Evolutionary conservation across 345 rosid genomes (phyloP).

Genomic region (Rhodomyrtus tomentosa): DNA sequence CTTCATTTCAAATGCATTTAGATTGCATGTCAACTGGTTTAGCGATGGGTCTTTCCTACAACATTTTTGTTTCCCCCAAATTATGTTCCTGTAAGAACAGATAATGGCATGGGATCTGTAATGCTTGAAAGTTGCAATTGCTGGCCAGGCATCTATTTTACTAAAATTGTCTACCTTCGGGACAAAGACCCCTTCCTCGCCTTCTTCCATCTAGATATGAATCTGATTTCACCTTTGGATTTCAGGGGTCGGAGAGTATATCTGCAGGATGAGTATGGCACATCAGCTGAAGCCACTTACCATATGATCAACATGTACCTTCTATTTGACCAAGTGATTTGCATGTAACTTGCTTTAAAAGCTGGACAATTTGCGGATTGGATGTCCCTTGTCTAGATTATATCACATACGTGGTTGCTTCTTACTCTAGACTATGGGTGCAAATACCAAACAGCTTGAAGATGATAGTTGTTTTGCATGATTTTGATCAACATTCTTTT

Average conservation of each 20-base stretch:
- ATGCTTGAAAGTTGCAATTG: not conserved
- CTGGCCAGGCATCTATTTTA: not conserved
- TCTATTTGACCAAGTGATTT: not conserved
- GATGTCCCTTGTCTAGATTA: not conserved
- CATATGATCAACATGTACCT: conserved; percentile 66
- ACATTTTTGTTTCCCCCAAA: not conserved
- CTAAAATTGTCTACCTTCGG: not conserved
- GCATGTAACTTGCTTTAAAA: not conserved
- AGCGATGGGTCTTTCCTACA: not conserved
- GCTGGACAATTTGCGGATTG: not conserved
- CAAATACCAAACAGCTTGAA: not conserved
- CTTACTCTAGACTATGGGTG: not conserved
- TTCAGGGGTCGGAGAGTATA: conserved; percentile 87
- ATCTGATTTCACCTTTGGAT: conserved; percentile 1
- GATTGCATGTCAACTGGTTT: not conserved
- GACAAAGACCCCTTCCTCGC: not conserved
- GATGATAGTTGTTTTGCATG: not conserved
- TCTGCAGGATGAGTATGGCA: conserved; percentile 80
- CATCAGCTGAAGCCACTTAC: conserved; percentile 53
- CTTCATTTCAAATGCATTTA: not conserved
- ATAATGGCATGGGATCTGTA: not conserved
- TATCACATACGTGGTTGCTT: not conserved
- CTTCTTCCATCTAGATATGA: not conserved
- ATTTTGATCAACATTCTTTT: not conserved
- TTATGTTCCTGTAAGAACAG: not conserved